Percentiles rank a stretch among this genome's conserved stretches.
Conservation (phyloP, 352 stramenopile genomes). For the Pythium sp. region DNA sequence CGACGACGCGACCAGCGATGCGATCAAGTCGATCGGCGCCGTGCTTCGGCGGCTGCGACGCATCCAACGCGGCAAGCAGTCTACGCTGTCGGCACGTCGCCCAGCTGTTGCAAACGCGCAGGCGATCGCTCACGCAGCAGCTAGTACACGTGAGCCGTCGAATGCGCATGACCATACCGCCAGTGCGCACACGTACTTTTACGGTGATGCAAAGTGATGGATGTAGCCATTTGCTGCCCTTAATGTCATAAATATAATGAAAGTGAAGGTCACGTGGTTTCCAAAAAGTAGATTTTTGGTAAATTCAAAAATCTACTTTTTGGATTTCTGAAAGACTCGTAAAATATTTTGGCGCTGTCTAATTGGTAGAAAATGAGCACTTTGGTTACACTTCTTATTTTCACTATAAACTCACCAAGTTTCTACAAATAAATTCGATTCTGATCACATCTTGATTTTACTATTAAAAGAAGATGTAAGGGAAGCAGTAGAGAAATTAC, state of each 20-base stretch:
- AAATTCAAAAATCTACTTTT: no score
- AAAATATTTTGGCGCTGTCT: background rate
- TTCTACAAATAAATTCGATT: no score
- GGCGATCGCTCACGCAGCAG: background rate
- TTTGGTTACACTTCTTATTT: background rate
- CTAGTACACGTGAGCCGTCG: background rate
- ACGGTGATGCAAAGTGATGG: conserved; percentile 17
- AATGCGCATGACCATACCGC: conserved; percentile 5
- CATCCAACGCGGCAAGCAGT: conserved; percentile 43
- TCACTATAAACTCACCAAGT: background rate
- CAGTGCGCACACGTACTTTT: conserved; percentile 36
- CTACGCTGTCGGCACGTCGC: conserved; percentile 18
- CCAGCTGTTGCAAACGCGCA: background rate
- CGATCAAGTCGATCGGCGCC: conserved; percentile 23
- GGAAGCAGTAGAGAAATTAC: no score
- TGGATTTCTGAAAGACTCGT: no score
- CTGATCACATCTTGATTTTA: no score
- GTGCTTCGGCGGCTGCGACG: conserved; percentile 31
- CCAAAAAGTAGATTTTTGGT: no score
- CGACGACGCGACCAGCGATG: conserved; percentile 21
- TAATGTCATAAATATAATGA: no score
- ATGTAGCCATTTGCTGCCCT: background rate
- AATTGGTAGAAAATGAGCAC: background rate
- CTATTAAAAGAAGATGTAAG: background rate
- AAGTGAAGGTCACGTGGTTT: no score